These are phyloP conservation scores for Coniella vitis DNA, from an alignment of 2,329 filamentous ascomycete genomes.

Conservation along the genomic window DNA sequence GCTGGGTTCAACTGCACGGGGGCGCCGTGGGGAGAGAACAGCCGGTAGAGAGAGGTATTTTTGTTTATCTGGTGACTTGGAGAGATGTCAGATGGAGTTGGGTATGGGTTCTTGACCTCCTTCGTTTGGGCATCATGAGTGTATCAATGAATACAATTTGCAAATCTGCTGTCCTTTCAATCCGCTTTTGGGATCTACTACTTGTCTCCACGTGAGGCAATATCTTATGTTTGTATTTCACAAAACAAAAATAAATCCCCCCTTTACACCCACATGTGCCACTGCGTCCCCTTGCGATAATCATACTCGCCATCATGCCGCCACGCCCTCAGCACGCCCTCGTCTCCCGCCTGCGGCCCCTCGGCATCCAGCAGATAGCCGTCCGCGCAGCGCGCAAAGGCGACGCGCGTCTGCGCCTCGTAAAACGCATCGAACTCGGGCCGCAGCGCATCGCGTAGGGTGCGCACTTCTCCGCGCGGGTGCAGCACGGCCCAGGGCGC, in stretches of 20 bases:
- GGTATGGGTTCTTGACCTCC: no score
- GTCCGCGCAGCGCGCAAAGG: conserved; percentile 17
- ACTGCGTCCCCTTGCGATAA: conserved; percentile 11
- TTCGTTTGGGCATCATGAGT: no score
- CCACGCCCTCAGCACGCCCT: no score
- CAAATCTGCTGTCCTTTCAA: no score
- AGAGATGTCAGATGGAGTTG: no score
- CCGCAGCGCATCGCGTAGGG: conserved; percentile 18
- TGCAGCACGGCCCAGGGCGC: conserved; percentile 18
- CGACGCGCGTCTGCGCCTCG: conserved; percentile 15
- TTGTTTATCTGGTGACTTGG: neutral
- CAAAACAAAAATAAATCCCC: no score
- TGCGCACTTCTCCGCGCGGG: conserved; percentile 8
- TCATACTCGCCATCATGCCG: neutral
- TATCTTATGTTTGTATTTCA: no score
- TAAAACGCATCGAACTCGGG: conserved; percentile 19
- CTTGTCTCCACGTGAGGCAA: no score
- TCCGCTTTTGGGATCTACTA: no score
- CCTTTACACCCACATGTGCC: conserved; percentile 14
- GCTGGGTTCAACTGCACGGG: conserved; percentile 14
- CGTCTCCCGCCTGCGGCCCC: conserved; percentile 6
- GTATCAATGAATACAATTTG: no score
- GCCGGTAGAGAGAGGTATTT: neutral
- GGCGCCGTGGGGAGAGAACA: conserved; percentile 14
- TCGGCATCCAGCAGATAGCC: conserved; percentile 15